A percentile compares a stretch with the other conserved stretches of the same genome.
Conservation (phyloP, 352 stramenopile species). For the Phytophthora tentaculata region DNA sequence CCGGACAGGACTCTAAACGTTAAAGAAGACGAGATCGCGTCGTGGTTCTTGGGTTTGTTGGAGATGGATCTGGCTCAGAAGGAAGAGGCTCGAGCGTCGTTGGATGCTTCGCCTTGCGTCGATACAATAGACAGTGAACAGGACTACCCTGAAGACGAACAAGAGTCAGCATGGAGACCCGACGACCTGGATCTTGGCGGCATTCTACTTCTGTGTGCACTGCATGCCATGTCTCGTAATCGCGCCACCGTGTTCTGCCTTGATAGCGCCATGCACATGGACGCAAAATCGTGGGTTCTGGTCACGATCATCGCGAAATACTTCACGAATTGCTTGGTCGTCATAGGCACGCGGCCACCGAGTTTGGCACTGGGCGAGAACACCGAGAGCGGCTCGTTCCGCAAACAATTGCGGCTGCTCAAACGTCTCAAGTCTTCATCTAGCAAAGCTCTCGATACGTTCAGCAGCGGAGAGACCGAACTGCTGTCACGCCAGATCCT, state of each 20-base stretch:
- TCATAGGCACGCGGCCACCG: constrained; percentile 74
- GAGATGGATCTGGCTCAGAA: constrained; percentile 64
- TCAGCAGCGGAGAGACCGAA: constrained; percentile 64
- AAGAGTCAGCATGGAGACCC: constrained; percentile 66
- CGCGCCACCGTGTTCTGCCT: constrained; percentile 76
- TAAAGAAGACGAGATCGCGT: constrained; percentile 72
- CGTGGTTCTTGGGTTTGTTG: constrained; percentile 72
- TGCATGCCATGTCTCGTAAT: constrained; percentile 81
- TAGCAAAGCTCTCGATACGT: constrained; percentile 54
- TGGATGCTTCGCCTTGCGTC: constrained; percentile 8
- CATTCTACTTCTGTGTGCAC: constrained; percentile 76
- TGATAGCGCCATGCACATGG: constrained; percentile 90
- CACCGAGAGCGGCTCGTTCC: constrained; percentile 78
- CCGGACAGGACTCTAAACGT: constrained; percentile 41
- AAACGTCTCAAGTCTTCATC: constrained; percentile 70
- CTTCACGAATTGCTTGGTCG: constrained; percentile 85
- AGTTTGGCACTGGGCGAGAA: constrained; percentile 70
- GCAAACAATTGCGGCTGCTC: constrained; percentile 75
- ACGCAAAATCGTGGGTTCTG: constrained; percentile 87
- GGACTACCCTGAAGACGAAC: constrained; percentile 34
- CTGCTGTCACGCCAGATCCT: constrained; percentile 70
- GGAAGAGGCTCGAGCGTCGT: constrained; percentile 29
- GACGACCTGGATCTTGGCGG: constrained; percentile 73
- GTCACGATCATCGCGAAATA: constrained; percentile 85
- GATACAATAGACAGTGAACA: constrained; percentile 11